A percentile compares a stretch with the other conserved stretches of the same genome.
phyloP scores from a whole-genome alignment of 345 rosid genomes.

The Populus simonii region DNA sequence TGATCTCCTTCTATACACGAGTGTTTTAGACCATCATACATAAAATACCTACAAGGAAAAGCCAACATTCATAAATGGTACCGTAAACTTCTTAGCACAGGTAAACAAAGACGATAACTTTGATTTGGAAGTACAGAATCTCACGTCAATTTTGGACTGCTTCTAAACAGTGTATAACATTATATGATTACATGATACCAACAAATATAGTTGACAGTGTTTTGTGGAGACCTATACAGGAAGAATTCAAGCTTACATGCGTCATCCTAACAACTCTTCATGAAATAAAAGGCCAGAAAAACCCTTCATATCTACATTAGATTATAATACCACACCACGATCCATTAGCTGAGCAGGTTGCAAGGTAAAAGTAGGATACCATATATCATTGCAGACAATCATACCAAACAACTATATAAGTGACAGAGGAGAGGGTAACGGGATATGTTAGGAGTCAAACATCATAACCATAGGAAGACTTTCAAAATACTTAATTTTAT shows the following conservation, averaged over 20 bases:
- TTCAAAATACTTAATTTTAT: no score
- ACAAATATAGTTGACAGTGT: background rate
- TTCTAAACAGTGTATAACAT: background rate
- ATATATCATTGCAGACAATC: background rate
- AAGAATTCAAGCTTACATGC: background rate
- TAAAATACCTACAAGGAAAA: slow-evolving; percentile 73
- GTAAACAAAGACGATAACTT: background rate
- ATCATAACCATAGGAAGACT: no score
- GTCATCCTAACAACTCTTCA: background rate
- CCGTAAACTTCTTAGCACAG: background rate
- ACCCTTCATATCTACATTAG: background rate
- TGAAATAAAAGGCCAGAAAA: background rate
- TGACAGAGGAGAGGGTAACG: no score
- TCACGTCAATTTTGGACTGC: background rate
- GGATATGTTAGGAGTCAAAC: no score
- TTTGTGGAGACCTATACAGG: background rate
- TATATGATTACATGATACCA: background rate
- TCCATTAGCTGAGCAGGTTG: background rate
- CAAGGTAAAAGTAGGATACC: background rate
- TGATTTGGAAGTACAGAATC: background rate
- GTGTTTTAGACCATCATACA: slow-evolving; percentile 89
- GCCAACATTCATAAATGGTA: slow-evolving; percentile 1
- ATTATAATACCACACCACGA: background rate
- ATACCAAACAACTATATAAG: background rate
- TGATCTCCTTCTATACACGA: slow-evolving; percentile 86